phyloP scores from a whole-genome alignment of 2,329 filamentous ascomycete genomes.

The Penicillium nordicum region DNA sequence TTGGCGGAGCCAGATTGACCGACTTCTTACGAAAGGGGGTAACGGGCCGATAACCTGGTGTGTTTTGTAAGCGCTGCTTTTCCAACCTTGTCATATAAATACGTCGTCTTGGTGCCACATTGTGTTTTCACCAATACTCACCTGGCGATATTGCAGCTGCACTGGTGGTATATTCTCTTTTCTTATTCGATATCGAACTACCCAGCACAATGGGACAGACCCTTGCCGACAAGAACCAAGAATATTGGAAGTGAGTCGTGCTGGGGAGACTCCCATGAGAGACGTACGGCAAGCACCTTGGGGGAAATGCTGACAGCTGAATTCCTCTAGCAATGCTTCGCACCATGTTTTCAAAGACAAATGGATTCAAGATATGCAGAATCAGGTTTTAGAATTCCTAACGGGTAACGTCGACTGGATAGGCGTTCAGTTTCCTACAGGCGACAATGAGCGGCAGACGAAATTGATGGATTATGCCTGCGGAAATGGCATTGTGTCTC shows the following conservation, averaged over 20 bases:
- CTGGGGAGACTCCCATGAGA: not conserved
- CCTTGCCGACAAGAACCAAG: not conserved
- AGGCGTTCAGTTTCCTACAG: not conserved
- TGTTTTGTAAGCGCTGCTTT: too few species aligned
- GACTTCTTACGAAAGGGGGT: too few species aligned
- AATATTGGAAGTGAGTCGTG: not conserved
- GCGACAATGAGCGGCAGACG: not conserved
- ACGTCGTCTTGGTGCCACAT: not conserved
- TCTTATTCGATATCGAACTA: not conserved
- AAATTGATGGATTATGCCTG: constrained; percentile 3
- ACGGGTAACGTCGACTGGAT: not conserved
- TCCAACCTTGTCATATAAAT: not conserved
- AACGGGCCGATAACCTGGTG: too few species aligned
- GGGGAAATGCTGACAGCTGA: not conserved
- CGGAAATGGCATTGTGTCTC: constrained; percentile 1
- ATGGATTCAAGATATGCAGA: not conserved
- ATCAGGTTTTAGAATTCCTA: not conserved
- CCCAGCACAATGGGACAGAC: not conserved
- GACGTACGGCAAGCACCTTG: not conserved
- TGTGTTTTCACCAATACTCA: not conserved
- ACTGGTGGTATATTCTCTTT: not conserved
- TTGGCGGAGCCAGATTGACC: too few species aligned
- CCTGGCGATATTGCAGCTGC: not conserved
- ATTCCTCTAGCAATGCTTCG: not conserved
- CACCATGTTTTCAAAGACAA: not conserved